Evolutionary conservation across 2,329 filamentous ascomycete genomes (phyloP), one percentile per base, ranked within the genome.

Genomic region (Nigrograna mackinnonii): DNA sequence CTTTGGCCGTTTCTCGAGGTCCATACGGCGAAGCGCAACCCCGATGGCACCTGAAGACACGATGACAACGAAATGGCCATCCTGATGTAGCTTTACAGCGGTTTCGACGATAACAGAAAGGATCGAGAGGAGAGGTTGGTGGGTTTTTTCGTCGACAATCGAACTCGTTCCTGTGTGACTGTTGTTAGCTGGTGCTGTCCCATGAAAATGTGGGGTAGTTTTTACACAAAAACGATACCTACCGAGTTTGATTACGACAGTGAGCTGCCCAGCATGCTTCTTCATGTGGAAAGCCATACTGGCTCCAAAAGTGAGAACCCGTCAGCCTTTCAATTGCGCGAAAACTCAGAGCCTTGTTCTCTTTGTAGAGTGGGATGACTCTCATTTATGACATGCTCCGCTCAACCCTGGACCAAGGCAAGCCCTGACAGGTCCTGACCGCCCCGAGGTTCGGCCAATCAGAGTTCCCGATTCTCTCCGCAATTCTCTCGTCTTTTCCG

Each of bases 31-130:
- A 47, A 99, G 77, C 5, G 91, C 94, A 47, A 99, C 91, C 44
- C 92, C 94, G 69, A 99, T 95, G 67, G 94, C 94, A 46, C 94
- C 94, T 0, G 94, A 99, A 2, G 94, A 99, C 50, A 97, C 95
- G 53, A 99, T 88, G 68, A 99, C 86, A 38, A 99, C 94, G 58
- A 86, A 84, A 69, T 99, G 91, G 37, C 94, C 94, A 83, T 95
- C 87, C 69, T 91, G 87, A 54, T 85, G 85, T 32, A 99, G 78
- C 62, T 85, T 88, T 40, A 92, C 87, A 12, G 90, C 91, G 16
- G 94, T 97, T 72, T 97, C 91, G 52, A 97, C 94, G 53, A 99
- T 96, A 46, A 92, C 77, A 47, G 88, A 91, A 43, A 99, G 77
- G 55, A 91, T 95, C 4, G 91, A 94, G 28, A 99, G 80, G 24